A percentile compares a stretch with the other conserved stretches of the same genome.
Evolutionary conservation across 1,139 yeast species (phyloP).

Genomic region (Geotrichum macrosporum): DNA sequence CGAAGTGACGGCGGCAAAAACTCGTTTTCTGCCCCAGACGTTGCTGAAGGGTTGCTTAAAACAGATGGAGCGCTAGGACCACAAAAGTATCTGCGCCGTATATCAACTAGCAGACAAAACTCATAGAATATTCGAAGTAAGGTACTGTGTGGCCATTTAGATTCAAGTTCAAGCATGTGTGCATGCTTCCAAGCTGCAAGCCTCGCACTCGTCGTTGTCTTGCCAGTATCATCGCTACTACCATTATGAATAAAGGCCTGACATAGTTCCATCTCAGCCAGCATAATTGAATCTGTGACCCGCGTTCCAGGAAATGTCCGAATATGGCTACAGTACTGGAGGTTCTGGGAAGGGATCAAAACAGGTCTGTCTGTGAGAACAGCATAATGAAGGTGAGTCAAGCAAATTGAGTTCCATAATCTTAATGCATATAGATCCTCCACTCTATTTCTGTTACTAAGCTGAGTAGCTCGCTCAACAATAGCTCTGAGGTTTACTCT

Average conservation of each 20-base stretch:
- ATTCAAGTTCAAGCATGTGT: not conserved
- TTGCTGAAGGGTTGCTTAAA: no score
- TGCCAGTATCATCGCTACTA: not conserved
- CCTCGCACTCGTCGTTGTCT: no score
- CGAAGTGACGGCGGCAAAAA: no score
- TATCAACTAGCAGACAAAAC: constrained; percentile 5
- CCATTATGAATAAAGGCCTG: constrained; percentile 17
- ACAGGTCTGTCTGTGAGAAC: constrained; percentile 46
- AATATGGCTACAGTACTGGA: constrained; percentile 39
- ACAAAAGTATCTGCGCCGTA: not conserved
- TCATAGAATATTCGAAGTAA: constrained; percentile 4
- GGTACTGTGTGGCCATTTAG: not conserved
- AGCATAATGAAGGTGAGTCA: constrained; percentile 47
- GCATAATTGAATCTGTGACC: constrained; percentile 18
- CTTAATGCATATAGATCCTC: constrained; percentile 49
- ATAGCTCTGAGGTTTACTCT: constrained; percentile 42
- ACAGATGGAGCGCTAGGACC: not conserved
- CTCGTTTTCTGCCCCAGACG: not conserved
- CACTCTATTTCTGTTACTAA: constrained; percentile 30
- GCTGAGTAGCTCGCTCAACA: constrained; percentile 25
- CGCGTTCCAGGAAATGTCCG: constrained; percentile 1
- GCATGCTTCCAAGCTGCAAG: constrained; percentile 15
- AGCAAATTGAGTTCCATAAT: constrained; percentile 47
- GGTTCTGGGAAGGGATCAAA: constrained; percentile 38
- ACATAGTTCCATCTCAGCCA: constrained; percentile 23